phyloP scores from a whole-genome alignment of 768 basidiomycete genomes.

The Leccinum barrowsii region DNA sequence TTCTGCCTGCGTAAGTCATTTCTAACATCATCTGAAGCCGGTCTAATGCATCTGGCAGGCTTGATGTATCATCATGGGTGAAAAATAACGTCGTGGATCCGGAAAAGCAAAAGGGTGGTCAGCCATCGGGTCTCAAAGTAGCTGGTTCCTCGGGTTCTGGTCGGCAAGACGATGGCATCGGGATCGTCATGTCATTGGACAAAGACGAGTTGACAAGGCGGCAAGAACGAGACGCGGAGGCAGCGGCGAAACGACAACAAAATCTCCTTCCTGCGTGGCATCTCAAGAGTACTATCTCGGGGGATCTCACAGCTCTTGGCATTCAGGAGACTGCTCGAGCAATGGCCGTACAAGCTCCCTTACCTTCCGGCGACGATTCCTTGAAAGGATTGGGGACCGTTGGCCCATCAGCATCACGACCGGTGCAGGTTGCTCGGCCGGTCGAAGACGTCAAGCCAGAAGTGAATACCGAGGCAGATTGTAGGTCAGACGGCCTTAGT shows the following conservation, averaged over 20 bases:
- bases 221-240: constrained; percentile 73
- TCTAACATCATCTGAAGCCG: background rate
- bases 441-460: constrained; percentile 42
- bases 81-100: constrained; percentile 65
- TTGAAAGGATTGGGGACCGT: constrained; percentile 63
- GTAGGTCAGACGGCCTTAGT: constrained; percentile 38
- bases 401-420: constrained; percentile 32
- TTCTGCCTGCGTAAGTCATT: constrained; percentile 69
- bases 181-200: constrained; percentile 85
- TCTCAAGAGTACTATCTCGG: constrained; percentile 91
- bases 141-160: constrained; percentile 63
- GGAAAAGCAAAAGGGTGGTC: constrained; percentile 54
- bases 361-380: constrained; percentile 66
- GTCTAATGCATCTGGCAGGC: constrained; percentile 38
- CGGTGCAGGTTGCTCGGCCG: constrained; percentile 27
- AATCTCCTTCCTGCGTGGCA: constrained; percentile 95
- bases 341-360: constrained; percentile 32
- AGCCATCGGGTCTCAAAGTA: constrained; percentile 60
- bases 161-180: constrained; percentile 71
- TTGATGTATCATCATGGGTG: constrained; percentile 83
- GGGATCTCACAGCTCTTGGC: constrained; percentile 85
- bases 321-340: constrained; percentile 65
- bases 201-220: constrained; percentile 77
- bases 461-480: constrained; percentile 58
- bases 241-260: constrained; percentile 82